Percentiles rank a stretch among this genome's conserved stretches.
Conservation (phyloP, 169 alveolate species). For the Cryptosporidium tyzzeri region DNA sequence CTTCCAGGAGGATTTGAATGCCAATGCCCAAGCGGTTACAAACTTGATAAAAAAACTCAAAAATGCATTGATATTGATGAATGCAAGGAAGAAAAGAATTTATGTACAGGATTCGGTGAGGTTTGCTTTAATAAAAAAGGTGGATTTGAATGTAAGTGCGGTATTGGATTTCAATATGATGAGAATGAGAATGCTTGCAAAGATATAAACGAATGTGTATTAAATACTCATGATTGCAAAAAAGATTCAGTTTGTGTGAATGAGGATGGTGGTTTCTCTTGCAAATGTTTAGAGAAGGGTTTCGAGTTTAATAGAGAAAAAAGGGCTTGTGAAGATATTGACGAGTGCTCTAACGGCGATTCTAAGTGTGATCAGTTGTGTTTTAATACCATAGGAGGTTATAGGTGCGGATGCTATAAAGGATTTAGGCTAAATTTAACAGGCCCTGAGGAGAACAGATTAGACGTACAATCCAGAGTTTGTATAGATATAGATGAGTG, state of each 20-base stretch:
- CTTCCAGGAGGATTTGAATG: conserved; percentile 70
- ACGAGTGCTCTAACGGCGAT: conserved; percentile 79
- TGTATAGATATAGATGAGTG: conserved; percentile 83
- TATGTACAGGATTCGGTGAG: conserved; percentile 73
- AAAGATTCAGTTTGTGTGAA: conserved; percentile 68
- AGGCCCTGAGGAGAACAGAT: conserved; percentile 37
- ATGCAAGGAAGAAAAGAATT: conserved; percentile 56
- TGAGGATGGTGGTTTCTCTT: conserved; percentile 75
- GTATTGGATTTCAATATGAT: conserved; percentile 58
- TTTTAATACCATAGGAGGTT: conserved; percentile 79
- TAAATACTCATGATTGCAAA: conserved; percentile 36
- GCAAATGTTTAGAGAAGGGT: conserved; percentile 77
- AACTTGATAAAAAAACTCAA: conserved; percentile 59
- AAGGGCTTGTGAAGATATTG: conserved; percentile 78
- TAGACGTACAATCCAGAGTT: conserved; percentile 46
- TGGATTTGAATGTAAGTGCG: conserved; percentile 78
- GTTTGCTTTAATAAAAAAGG: conserved; percentile 78
- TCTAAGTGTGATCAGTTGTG: conserved; percentile 78
- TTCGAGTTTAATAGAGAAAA: conserved; percentile 74
- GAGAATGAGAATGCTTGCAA: conserved; percentile 58
- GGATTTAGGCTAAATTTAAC: conserved; percentile 75
- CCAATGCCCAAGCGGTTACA: conserved; percentile 65
- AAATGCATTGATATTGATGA: conserved; percentile 79
- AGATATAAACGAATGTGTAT: conserved; percentile 78
- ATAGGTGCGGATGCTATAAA: conserved; percentile 74